These are phyloP conservation scores for Knufia fluminis DNA, from an alignment of 2,329 filamentous ascomycete genomes.

Conservation along the genomic window DNA sequence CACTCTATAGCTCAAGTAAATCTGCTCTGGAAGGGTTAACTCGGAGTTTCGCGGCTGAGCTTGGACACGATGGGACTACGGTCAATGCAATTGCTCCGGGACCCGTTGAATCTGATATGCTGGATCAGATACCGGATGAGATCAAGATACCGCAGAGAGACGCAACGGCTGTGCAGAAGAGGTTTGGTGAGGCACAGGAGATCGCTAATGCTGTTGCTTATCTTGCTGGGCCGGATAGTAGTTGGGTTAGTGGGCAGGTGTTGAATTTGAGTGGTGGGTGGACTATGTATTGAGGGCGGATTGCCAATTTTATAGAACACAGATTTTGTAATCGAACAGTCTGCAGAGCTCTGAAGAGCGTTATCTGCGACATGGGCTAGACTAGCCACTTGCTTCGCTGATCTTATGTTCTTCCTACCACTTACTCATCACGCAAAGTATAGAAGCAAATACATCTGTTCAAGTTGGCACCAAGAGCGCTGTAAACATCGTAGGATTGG, in stretches of 20 bases:
- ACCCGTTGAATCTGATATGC: constrained; percentile 50
- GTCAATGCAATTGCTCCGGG: constrained; percentile 54
- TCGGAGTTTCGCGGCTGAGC: constrained; percentile 49
- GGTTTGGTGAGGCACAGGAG: constrained; percentile 46
- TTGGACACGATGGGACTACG: constrained; percentile 48
- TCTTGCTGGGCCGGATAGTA: constrained; percentile 42
- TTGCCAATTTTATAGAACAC: no score
- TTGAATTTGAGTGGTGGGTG: constrained; percentile 47
- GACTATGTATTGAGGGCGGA: constrained; percentile 24
- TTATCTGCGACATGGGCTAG: no score
- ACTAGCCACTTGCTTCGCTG: no score
- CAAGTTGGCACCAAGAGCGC: no score
- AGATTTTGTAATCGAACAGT: no score
- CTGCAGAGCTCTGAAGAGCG: no score
- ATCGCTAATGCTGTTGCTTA: constrained; percentile 49
- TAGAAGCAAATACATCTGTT: no score
- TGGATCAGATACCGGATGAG: constrained; percentile 43
- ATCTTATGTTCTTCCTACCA: no score
- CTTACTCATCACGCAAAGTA: no score
- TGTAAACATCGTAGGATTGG: no score
- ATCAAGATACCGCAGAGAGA: constrained; percentile 43
- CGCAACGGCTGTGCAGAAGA: constrained; percentile 43
- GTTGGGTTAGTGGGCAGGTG: constrained; percentile 47
- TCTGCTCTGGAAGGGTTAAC: constrained; percentile 54
- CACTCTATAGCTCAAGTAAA: constrained; percentile 49